These are phyloP conservation scores for Salix koriyanagi DNA, from an alignment of 345 rosid species.

Conservation along the genomic window DNA sequence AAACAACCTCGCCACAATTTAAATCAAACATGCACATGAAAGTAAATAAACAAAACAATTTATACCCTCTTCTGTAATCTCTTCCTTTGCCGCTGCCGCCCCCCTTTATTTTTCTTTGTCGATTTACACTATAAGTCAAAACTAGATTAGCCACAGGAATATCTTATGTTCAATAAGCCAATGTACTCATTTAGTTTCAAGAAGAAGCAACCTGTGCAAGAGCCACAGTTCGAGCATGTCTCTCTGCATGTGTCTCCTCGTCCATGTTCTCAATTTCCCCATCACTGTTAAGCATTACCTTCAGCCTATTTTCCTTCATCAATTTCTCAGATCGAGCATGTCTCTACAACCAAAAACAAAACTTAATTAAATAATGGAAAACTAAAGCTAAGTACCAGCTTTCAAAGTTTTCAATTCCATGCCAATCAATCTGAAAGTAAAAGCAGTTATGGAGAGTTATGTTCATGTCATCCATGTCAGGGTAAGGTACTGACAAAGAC, in stretches of 20 bases:
- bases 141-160: neutral
- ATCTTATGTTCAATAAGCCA: neutral
- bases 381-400: neutral
- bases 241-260: conserved; percentile 56
- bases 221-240: conserved; percentile 46
- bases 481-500: neutral
- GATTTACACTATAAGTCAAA: conserved; percentile 21
- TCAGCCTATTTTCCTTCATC: conserved; percentile 57
- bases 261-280: conserved; percentile 71
- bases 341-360: conserved; percentile 33
- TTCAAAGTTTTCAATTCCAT: neutral
- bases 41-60: neutral
- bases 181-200: neutral
- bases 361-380: neutral
- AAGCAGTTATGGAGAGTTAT: neutral
- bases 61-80: conserved; percentile 35
- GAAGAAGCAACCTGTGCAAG: conserved; percentile 37
- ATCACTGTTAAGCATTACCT: conserved; percentile 53
- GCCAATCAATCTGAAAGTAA: neutral
- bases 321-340: conserved; percentile 65
- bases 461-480: neutral
- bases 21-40: neutral
- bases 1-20: neutral
- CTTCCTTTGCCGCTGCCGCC: conserved; percentile 34
- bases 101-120: conserved; percentile 38